These are phyloP conservation scores for Calocybe cyanea DNA, from an alignment of 768 basidiomycete genomes.

Conservation along the genomic window DNA sequence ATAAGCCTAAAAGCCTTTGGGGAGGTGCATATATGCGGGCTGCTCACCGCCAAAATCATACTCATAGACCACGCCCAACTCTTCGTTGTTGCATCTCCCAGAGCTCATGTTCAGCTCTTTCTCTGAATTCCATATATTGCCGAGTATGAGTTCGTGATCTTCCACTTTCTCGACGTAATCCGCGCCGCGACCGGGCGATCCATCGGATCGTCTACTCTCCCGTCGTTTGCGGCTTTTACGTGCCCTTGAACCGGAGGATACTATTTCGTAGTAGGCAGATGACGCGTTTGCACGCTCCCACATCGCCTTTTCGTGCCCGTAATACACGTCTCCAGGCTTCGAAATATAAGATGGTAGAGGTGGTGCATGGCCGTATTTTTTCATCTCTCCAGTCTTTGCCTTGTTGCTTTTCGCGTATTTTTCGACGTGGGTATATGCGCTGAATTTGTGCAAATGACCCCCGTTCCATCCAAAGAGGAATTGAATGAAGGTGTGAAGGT, in stretches of 20 bases:
- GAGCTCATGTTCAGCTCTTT: conserved; percentile 1
- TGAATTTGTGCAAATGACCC: background rate
- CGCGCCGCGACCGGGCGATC: background rate
- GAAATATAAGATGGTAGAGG: background rate
- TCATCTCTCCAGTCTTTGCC: conserved; percentile 1
- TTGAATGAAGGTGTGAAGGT: conserved; percentile 13
- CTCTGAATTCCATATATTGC: background rate
- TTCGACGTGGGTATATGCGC: conserved; percentile 3
- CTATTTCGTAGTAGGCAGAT: conserved; percentile 1
- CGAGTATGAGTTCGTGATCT: conserved; percentile 4
- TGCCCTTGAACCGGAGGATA: background rate
- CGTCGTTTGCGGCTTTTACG: background rate
- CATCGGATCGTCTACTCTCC: too few relatives aligned
- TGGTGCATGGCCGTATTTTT: background rate
- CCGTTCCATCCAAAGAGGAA: conserved; percentile 17
- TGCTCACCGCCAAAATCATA: conserved; percentile 4
- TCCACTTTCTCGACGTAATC: background rate
- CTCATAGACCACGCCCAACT: conserved; percentile 4
- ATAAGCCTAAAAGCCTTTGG: too few relatives aligned
- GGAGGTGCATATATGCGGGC: background rate
- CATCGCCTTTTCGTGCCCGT: background rate
- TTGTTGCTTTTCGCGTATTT: background rate
- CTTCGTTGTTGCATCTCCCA: conserved; percentile 2
- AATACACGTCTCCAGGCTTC: background rate
- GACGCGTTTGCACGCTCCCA: background rate